These are phyloP conservation scores for Obelidium mucronatum DNA, from an alignment of 192 early-diverging fungal genomes.

Conservation along the genomic window DNA sequence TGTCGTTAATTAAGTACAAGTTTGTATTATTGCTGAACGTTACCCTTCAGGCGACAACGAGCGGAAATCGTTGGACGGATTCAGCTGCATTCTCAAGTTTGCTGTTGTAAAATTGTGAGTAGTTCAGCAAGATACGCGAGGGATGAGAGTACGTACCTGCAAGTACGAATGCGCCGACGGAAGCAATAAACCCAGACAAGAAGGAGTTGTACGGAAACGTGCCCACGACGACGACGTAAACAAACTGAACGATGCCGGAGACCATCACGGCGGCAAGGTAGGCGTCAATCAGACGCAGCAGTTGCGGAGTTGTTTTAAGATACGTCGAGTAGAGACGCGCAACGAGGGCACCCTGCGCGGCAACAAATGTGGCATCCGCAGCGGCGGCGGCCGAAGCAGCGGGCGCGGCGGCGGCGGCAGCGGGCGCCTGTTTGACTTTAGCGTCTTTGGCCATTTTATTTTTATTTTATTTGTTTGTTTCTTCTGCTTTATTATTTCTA, in stretches of 20 bases:
- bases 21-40: not conserved
- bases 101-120: constrained; percentile 53
- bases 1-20: no score
- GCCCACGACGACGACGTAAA: constrained; percentile 84
- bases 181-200: constrained; percentile 91
- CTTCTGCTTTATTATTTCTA: no score
- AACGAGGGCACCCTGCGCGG: constrained; percentile 28
- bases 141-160: constrained; percentile 69
- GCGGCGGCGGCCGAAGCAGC: not conserved
- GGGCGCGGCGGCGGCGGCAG: not conserved
- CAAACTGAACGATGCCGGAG: constrained; percentile 92
- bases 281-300: constrained; percentile 89
- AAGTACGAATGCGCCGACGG: constrained; percentile 92
- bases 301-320: constrained; percentile 71
- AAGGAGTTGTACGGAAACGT: constrained; percentile 99
- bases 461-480: no score
- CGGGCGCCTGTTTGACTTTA: not conserved
- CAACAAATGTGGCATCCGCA: not conserved
- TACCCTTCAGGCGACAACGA: constrained; percentile 83
- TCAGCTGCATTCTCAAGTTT: constrained; percentile 93
- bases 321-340: constrained; percentile 54
- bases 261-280: constrained; percentile 91
- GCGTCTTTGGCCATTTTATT: not conserved
- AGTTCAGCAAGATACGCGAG: no score
- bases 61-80: constrained; percentile 81